Percentiles rank a stretch among this genome's conserved stretches.
Evolutionary conservation across 1,284 basidiomycete species (phyloP).

Genomic region (Ustanciosporium gigantosporum): DNA sequence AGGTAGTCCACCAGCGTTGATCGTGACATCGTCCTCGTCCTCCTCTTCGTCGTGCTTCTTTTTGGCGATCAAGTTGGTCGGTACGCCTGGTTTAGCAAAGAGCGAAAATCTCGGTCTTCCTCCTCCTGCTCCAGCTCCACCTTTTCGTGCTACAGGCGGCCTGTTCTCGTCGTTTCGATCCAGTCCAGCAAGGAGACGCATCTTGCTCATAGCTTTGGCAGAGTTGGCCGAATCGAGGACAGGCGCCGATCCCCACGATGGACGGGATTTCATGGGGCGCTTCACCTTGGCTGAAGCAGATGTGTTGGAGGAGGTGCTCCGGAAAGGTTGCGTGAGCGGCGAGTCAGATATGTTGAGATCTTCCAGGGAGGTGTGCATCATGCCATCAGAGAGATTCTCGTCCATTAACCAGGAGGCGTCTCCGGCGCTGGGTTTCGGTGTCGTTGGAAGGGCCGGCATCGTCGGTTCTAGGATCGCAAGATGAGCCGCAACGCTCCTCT

Average conservation of each 20-base stretch:
- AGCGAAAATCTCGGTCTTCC: conserved; percentile 30
- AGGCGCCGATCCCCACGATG: conserved; percentile 29
- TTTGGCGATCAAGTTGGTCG: conserved; percentile 26
- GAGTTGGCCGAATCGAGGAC: conserved; percentile 25
- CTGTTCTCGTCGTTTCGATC: conserved; percentile 31
- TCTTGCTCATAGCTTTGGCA: conserved; percentile 24
- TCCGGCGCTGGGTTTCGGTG: conserved; percentile 15
- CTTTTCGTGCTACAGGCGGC: conserved; percentile 19
- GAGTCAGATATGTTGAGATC: conserved; percentile 36
- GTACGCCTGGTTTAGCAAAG: conserved; percentile 36
- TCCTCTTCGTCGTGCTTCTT: conserved; percentile 1
- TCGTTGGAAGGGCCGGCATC: conserved; percentile 29
- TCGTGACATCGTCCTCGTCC: conserved; percentile 13
- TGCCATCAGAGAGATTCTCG: conserved; percentile 20
- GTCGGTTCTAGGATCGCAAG: no score
- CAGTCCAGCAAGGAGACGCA: conserved; percentile 29
- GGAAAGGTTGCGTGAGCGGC: conserved; percentile 15
- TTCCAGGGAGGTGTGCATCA: conserved; percentile 21
- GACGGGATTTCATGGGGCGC: conserved; percentile 26
- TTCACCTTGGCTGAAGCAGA: conserved; percentile 6
- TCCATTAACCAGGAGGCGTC: conserved; percentile 38
- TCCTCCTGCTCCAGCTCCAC: background rate
- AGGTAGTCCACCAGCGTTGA: conserved; percentile 9
- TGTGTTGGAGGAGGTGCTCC: conserved; percentile 2
- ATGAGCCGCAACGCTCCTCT: no score